Conservation (phyloP, 352 stramenopile genomes). For the Pilasporangium apinafurcum region DNA sequence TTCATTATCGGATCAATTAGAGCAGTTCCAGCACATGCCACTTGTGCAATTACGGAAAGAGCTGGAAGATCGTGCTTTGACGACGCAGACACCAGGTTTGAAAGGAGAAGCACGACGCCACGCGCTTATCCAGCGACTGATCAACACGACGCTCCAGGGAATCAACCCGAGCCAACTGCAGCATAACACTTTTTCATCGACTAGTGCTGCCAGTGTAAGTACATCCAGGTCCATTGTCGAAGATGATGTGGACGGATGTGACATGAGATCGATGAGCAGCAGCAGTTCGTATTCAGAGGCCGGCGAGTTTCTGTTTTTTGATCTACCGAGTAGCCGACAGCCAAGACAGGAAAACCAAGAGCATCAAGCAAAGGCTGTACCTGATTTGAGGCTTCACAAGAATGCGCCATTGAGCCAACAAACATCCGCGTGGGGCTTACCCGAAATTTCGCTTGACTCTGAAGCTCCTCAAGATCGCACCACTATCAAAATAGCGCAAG, state of each 20-base stretch:
- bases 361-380: background rate
- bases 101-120: constrained; percentile 38
- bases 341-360: background rate
- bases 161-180: background rate
- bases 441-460: no score
- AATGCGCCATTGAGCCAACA: background rate
- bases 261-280: constrained; percentile 17
- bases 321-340: constrained; percentile 5
- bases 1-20: background rate
- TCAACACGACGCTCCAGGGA: constrained; percentile 8
- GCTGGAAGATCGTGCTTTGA: constrained; percentile 20
- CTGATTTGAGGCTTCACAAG: background rate
- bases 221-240: no score
- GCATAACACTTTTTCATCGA: no score
- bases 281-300: constrained; percentile 32
- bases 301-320: constrained; percentile 40
- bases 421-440: no score
- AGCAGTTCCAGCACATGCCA: constrained; percentile 7
- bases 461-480: background rate
- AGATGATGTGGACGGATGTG: constrained; percentile 10
- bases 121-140: constrained; percentile 30
- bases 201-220: no score
- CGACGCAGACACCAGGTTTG: constrained; percentile 32
- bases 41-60: constrained; percentile 27
- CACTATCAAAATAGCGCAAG: background rate